Conservation (phyloP, 2,329 filamentous ascomycete genomes). For the Arthrobotrys sphaeroides region DNA sequence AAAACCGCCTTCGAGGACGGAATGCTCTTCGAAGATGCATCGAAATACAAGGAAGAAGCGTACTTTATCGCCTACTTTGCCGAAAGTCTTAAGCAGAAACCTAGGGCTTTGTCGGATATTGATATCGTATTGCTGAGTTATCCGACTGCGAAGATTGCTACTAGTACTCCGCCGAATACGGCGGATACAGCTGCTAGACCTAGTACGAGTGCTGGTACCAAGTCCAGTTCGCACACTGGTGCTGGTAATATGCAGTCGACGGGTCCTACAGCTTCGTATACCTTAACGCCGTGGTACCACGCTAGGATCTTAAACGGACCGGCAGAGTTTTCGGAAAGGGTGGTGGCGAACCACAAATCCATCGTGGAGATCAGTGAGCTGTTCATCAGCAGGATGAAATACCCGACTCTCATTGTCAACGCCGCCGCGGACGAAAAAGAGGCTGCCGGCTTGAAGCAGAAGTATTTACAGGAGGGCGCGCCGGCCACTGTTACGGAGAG, state of each 20-base stretch:
- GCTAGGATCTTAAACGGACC: constrained; percentile 22
- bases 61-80: constrained; percentile 38
- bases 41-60: constrained; percentile 36
- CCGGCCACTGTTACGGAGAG: constrained; percentile 21
- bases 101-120: constrained; percentile 17
- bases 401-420: constrained; percentile 21
- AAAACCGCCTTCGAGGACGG: constrained; percentile 24
- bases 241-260: background rate
- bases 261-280: background rate
- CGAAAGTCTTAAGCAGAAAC: constrained; percentile 26
- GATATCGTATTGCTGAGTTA: constrained; percentile 29
- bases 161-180: background rate
- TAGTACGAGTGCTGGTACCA: too few species aligned
- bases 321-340: constrained; percentile 19
- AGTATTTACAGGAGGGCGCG: constrained; percentile 24
- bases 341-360: constrained; percentile 26
- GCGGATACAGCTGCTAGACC: background rate
- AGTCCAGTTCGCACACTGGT: too few species aligned
- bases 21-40: constrained; percentile 34
- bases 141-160: constrained; percentile 19
- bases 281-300: constrained; percentile 29
- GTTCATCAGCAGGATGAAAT: constrained; percentile 40
- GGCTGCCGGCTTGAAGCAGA: background rate
- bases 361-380: constrained; percentile 29
- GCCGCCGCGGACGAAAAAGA: constrained; percentile 1